A percentile compares a stretch with the other conserved stretches of the same genome.
phyloP scores from a whole-genome alignment of 2,329 filamentous ascomycete genomes.

The Leptographium procerum region DNA sequence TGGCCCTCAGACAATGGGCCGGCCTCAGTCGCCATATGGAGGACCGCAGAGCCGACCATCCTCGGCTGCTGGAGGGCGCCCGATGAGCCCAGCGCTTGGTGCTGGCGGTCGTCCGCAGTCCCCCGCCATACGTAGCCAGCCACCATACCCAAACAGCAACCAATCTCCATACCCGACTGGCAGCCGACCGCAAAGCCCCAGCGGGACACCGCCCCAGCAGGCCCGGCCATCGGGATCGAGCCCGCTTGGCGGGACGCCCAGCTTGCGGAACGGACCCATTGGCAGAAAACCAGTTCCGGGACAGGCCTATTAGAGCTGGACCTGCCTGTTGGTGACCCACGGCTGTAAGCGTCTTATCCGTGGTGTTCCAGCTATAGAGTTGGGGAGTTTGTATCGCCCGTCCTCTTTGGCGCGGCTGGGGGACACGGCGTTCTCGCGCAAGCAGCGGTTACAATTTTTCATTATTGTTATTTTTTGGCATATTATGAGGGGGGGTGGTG shows the following conservation, averaged over 20 bases:
- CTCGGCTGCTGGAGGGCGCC: conserved; percentile 4
- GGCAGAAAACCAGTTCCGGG: conserved; percentile 46
- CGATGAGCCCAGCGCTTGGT: not conserved
- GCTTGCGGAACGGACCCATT: conserved; percentile 26
- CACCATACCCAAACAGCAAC: conserved; percentile 5
- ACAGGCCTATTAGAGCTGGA: conserved; percentile 32
- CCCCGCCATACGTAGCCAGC: conserved; percentile 12
- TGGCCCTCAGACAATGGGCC: conserved; percentile 23
- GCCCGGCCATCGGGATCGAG: conserved; percentile 33
- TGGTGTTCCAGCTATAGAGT: not conserved
- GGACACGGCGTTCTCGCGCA: not conserved
- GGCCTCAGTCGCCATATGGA: conserved; percentile 32
- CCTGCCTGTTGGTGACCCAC: not conserved
- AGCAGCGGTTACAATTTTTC: not conserved
- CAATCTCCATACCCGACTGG: conserved; percentile 17
- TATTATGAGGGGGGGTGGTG: not conserved
- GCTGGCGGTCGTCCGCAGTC: conserved; percentile 18
- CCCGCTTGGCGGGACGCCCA: conserved; percentile 29
- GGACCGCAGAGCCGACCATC: conserved; percentile 8
- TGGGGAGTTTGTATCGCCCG: not conserved
- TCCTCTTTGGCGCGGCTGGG: not conserved
- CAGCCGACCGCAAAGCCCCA: conserved; percentile 27
- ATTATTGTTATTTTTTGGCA: not conserved
- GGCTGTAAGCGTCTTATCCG: no score
- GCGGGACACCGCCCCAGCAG: conserved; percentile 17